Conservation (phyloP, 345 rosid species). For the Eutrema yunnanense region DNA sequence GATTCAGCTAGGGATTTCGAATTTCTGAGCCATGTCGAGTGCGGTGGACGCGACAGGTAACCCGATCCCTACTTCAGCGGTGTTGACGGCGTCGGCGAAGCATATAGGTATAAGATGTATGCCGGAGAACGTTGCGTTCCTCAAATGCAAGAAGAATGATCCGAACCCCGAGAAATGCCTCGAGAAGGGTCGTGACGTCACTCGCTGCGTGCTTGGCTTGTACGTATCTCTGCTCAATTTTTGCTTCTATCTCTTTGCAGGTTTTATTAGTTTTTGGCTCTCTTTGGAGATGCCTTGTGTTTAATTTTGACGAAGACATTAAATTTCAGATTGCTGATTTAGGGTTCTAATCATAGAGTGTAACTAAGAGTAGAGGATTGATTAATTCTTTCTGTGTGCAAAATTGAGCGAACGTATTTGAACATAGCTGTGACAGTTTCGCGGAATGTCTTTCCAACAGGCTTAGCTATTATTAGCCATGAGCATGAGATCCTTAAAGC, state of each 20-base stretch:
- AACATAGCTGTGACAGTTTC: neutral
- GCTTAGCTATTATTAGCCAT: neutral
- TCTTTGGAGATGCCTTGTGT: neutral
- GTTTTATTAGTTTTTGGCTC: neutral
- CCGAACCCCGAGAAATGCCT: constrained; percentile 98
- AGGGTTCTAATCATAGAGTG: neutral
- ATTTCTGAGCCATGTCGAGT: constrained; percentile 49
- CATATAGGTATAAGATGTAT: constrained; percentile 65
- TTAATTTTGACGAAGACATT: neutral
- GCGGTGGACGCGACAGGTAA: constrained; percentile 62
- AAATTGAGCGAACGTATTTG: neutral
- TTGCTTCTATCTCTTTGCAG: neutral
- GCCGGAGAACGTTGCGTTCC: constrained; percentile 74
- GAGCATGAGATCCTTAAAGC: neutral
- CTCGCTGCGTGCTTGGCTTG: constrained; percentile 92
- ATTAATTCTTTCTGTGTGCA: neutral
- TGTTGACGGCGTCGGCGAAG: constrained; percentile 83
- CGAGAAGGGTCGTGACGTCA: constrained; percentile 88
- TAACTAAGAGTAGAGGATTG: neutral
- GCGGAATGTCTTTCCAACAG: neutral
- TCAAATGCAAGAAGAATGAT: constrained; percentile 96
- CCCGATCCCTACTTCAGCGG: constrained; percentile 96
- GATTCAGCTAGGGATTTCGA: constrained; percentile 14
- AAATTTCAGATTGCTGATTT: neutral
- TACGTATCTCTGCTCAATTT: constrained; percentile 28